phyloP scores from a whole-genome alignment of 371 early-diverging fungal genomes.

The Lichtheimia ramosa region DNA sequence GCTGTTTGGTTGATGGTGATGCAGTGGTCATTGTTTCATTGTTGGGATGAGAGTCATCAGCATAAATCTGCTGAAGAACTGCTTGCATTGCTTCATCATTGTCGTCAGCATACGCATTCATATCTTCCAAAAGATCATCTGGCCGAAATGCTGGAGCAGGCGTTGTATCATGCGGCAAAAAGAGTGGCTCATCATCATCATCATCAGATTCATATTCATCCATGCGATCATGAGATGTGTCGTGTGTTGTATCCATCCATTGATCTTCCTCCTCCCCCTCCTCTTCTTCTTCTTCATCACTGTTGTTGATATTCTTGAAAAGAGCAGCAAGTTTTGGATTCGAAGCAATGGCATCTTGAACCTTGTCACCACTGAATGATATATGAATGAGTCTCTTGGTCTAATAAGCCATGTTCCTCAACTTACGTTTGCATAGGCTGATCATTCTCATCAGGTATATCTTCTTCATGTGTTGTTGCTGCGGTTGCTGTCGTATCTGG shows the following conservation, averaged over 20 bases:
- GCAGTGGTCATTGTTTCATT: conserved; percentile 3
- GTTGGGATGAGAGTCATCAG: conserved; percentile 1
- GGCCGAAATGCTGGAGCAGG: background rate
- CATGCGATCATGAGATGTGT: conserved; percentile 43
- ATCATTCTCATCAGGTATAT: background rate
- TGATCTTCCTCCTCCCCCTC: too few relatives aligned
- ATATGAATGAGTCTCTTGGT: background rate
- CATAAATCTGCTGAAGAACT: conserved; percentile 56
- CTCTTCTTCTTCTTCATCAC: conserved; percentile 20
- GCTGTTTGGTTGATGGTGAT: background rate
- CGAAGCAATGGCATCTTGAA: conserved; percentile 25
- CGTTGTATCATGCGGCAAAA: background rate
- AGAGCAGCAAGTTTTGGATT: conserved; percentile 38
- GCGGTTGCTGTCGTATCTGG: background rate
- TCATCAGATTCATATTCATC: conserved; percentile 10
- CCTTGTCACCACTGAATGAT: conserved; percentile 22
- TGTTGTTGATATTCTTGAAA: conserved; percentile 16
- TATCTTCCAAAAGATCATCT: conserved; percentile 26
- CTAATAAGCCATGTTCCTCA: too few relatives aligned
- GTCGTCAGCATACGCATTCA: conserved; percentile 50
- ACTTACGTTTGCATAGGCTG: too few relatives aligned
- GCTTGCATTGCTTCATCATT: conserved; percentile 43
- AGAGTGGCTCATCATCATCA: conserved; percentile 29
- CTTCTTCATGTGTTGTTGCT: background rate
- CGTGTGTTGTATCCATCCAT: conserved; percentile 16